A percentile compares a stretch with the other conserved stretches of the same genome.
Conservation (phyloP, 768 basidiomycete species). For the Kwoniella mangroviensis region DNA sequence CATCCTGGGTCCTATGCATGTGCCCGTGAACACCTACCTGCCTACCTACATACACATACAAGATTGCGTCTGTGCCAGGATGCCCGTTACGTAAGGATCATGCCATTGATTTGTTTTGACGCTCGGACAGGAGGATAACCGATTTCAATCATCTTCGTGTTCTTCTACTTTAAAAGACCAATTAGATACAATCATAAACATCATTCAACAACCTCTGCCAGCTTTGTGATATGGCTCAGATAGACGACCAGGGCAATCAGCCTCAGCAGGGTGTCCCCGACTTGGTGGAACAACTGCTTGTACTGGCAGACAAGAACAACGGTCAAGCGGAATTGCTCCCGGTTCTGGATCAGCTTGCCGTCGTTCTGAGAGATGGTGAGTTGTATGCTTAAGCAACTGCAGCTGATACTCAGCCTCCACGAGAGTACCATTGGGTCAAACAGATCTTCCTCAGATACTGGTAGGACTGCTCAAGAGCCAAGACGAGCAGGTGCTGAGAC, state of each 20-base stretch:
- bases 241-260: background rate
- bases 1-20: no score
- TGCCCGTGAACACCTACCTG: no score
- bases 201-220: no score
- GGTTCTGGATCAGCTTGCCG: conserved; percentile 11
- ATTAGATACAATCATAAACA: no score
- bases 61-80: no score
- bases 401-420: background rate
- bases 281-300: background rate
- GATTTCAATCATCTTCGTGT: no score
- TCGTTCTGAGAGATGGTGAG: conserved; percentile 21
- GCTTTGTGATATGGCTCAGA: background rate
- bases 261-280: background rate
- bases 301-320: background rate
- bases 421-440: conserved; percentile 9
- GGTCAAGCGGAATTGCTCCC: background rate
- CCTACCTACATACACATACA: no score
- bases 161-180: no score
- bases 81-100: no score
- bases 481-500: conserved; percentile 6
- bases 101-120: no score
- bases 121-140: no score
- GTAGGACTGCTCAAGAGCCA: background rate
- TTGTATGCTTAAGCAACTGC: background rate
- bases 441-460: conserved; percentile 8